Evolutionary conservation across 148 eudicot genomes (phyloP), one percentile per base, ranked within the genome.

Genomic region (Suaeda aralocaspica): DNA sequence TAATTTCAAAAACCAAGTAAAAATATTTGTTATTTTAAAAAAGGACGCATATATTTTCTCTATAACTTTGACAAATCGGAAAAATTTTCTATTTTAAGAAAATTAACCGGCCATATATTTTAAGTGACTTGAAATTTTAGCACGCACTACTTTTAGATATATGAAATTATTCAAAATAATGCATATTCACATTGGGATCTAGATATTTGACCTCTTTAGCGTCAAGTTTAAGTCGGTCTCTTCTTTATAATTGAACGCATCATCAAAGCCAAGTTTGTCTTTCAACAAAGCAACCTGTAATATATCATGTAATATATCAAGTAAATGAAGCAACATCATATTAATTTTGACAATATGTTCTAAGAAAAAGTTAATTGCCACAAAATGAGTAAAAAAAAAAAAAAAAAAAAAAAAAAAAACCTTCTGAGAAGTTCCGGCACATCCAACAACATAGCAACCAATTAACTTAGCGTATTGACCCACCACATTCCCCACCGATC

Each of bases 401-500:
- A 19, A 68, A 26, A 65, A 2, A 1, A 6, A 0, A 31, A 36
- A 14, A 30, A 10, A 18, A 51, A 6, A 15, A 22, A 86, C 94
- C 84, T 86, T 89, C 70, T 84, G 22, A 11, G 69, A 16, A 61
- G 73, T 72, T 30, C 94, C 90, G 24, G 94, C 87, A 51, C 89
- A 78, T 34, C 91, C 95, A 21, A 89, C 95, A 46, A 86, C 95
- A 50, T 82, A 78, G 60, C 95, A 89, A 11, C 91, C 89, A 25
- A 66, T 69, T 42, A 83, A 76, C 72, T 89, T 89, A 0, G 95
- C 95, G 61, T 76, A 89, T 39, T 86, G 94, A 14, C 94, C 88
- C 3, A 89, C 94, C 36, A 86, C 59, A 78, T 82, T 72, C n/a
- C 86, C 95, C 2, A 83, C 85, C 10, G 91, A 82, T n/a, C 95